Evolutionary conservation across 139 green algal species (phyloP), one percentile per base, ranked within the genome.

Genomic region (Chlorella sp.): DNA sequence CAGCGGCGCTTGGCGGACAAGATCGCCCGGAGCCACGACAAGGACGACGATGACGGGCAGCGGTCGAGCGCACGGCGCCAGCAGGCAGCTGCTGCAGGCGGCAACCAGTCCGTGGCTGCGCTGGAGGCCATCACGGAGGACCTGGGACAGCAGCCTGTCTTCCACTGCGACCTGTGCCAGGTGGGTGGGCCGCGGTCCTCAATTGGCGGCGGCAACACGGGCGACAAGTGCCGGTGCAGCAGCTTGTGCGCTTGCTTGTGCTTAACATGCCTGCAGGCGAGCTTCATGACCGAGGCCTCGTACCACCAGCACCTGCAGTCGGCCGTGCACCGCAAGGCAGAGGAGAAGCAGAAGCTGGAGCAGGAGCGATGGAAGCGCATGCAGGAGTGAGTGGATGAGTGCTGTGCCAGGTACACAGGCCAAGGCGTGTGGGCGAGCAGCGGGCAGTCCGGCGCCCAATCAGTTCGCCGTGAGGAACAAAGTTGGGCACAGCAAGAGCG

Each of bases 91-190:
- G 62, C 62, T 23, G 4, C n/a, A 3, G 42, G 10, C 10, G 10
- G 10, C 42, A 55, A 55, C 42, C 42, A 55, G 42, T 35, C 64
- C 5, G 31, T 70, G 5, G 64, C 64, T 23, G 32, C 64, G 14
- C 32, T 70, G 32, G 26, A 22, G 31, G 64, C 33, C 33, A 59
- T 70, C 6, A 55, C 64, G 3, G 62, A 20, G 2, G 32, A 51
- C 17, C 64, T 23, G 3, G 30, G 26, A 51, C 64, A 50, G 27
- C 64, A 70, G 22, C 30, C 32, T 6, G 32, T 70, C 10, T 30
- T 70, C 32, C 32, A 32, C 64, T 70, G 64, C 27, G 64, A 70
- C 20, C 33, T 70, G 32, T 70, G 64, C 32, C 32, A 70, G 62
- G 62, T 67, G 14, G 27, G 23, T n/a, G n/a, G n/a, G n/a, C n/a